These are phyloP conservation scores for Aureobasidium sp. DNA, from an alignment of 2,329 filamentous ascomycete species.

Conservation along the genomic window DNA sequence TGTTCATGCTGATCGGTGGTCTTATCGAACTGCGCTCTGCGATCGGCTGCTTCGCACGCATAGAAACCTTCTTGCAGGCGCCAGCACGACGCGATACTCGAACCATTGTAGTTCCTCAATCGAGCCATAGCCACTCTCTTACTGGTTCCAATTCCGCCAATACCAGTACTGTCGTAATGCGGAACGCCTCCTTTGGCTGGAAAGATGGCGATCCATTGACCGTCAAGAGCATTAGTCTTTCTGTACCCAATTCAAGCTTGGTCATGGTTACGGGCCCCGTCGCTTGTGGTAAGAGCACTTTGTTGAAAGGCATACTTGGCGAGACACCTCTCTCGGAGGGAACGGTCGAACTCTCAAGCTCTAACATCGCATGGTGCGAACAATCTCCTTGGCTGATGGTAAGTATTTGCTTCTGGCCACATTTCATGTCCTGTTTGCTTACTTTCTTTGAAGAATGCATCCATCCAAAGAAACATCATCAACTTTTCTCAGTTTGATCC, in stretches of 20 bases:
- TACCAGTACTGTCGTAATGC: slow-evolving; percentile 36
- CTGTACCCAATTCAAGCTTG: slow-evolving; percentile 36
- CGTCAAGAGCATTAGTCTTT: slow-evolving; percentile 36
- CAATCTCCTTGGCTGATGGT: slow-evolving; percentile 3
- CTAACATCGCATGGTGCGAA: slow-evolving; percentile 29
- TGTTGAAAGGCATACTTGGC: slow-evolving; percentile 38
- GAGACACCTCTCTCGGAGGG: slow-evolving; percentile 36
- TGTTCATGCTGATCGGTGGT: slow-evolving; percentile 10
- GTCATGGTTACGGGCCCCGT: slow-evolving; percentile 46
- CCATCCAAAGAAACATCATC: slow-evolving; percentile 68
- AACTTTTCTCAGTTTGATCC: slow-evolving; percentile 61
- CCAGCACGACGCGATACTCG: not conserved
- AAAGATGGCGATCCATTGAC: slow-evolving; percentile 35
- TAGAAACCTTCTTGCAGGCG: slow-evolving; percentile 38
- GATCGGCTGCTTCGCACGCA: slow-evolving; percentile 38
- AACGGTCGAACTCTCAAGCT: slow-evolving; percentile 45
- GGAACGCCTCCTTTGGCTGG: slow-evolving; percentile 37
- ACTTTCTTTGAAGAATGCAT: slow-evolving; percentile 72
- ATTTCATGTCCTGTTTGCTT: slow-evolving; percentile 13
- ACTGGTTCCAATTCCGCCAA: not conserved
- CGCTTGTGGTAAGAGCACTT: slow-evolving; percentile 46
- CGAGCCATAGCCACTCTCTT: not conserved
- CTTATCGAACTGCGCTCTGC: not conserved
- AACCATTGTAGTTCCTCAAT: slow-evolving; percentile 25
- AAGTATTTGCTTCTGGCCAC: not conserved